Evolutionary conservation across 2,329 filamentous ascomycete genomes (phyloP), one percentile per base, ranked within the genome.

Genomic region (Ceratocystiopsis sp.): DNA sequence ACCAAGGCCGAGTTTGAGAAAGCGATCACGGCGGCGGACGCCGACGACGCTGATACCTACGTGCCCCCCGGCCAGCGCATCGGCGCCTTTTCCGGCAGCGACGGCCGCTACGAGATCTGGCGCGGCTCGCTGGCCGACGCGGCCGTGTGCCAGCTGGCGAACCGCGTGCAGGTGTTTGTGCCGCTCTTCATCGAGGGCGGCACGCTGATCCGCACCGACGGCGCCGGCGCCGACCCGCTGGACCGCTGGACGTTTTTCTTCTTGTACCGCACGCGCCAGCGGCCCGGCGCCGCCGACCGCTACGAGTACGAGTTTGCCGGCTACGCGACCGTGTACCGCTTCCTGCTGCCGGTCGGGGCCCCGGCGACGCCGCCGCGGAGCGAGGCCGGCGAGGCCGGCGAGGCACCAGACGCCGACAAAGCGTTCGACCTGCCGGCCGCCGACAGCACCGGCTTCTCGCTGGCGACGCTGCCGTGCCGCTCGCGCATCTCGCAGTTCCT

Each of bases 171-270:
- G 61, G 75, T 95, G 44, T 66, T 93, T 34, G 75, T 87, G 6
- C 76, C 84, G 15, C 68, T 96, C 46, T 93, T 86, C 58, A 95
- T 98, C 48, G 93, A 98, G 59, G 91, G 84, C 25, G 91, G 87
- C n/a, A 82, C 76, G 5, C 75, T 75, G 35, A 77, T 95, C 38
- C 59, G 67, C 5, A 61, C 61, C 4, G 60, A 66, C 3, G 76
- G 86, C 35, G 21, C 21, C 4, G 71, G 82, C 42, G 71, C 80
- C 1, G 80, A 87, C 48, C 78, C 76, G 0, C 61, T 80, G 17
- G 74, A 86, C 47, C 74, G 89, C 53, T 98, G 91, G 91, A 86
- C 83, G 1, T 64, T 96, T n/a, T 96, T 86, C 62, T 78, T 94
- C 51, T 66, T 94, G 44, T 89, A 81, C 59, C 73, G 49, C 44